Conservation (phyloP, 2,329 filamentous ascomycete genomes). For the Plectosphaerella plurivora region DNA sequence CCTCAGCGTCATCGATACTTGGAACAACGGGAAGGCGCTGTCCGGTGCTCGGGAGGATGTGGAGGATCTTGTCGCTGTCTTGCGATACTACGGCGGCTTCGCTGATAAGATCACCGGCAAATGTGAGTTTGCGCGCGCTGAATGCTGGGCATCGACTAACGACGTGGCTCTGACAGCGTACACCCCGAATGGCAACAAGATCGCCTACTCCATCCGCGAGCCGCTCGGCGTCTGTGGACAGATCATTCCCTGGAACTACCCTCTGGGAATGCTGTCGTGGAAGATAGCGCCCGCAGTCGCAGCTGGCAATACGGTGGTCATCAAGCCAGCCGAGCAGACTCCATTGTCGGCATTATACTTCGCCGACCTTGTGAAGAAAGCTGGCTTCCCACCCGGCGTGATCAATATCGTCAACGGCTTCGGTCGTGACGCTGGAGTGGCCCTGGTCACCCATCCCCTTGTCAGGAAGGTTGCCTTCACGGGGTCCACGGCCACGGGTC, state of each 20-base stretch:
- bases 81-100: conserved; percentile 75
- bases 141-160: no score
- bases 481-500: conserved; percentile 62
- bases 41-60: conserved; percentile 60
- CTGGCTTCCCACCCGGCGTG: conserved; percentile 69
- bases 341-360: conserved; percentile 57
- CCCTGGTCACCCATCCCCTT: conserved; percentile 57
- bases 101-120: conserved; percentile 76
- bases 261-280: conserved; percentile 71
- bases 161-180: conserved; percentile 79
- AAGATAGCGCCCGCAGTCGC: conserved; percentile 57
- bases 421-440: conserved; percentile 58
- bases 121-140: no score
- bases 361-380: conserved; percentile 59
- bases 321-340: conserved; percentile 61
- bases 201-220: conserved; percentile 73
- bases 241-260: conserved; percentile 83
- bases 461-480: conserved; percentile 73
- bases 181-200: conserved; percentile 61
- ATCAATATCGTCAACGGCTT: conserved; percentile 67
- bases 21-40: conserved; percentile 80
- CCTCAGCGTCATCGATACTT: conserved; percentile 57
- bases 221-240: conserved; percentile 72
- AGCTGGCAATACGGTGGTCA: conserved; percentile 53
- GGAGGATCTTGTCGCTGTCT: conserved; percentile 36